These are phyloP conservation scores for Russula dissimulans DNA, from an alignment of 768 basidiomycete genomes.

Conservation along the genomic window DNA sequence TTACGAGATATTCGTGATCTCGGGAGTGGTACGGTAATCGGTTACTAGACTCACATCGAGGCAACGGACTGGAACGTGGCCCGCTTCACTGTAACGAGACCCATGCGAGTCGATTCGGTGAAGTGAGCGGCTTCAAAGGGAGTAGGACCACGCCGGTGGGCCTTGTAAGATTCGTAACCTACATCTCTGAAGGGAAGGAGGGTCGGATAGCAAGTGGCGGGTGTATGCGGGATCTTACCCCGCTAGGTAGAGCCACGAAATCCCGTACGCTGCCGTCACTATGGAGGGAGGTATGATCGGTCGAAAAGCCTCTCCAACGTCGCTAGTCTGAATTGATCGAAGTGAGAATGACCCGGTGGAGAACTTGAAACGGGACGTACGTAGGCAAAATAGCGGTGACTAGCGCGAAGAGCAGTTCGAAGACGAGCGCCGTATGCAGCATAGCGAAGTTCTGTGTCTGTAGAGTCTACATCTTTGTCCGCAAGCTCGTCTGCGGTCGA, in stretches of 20 bases:
- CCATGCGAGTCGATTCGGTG: constrained; percentile 58
- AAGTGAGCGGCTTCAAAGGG: constrained; percentile 58
- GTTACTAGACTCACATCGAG: constrained; percentile 50
- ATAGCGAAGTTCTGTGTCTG: constrained; percentile 61
- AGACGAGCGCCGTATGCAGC: constrained; percentile 73
- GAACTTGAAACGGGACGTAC: constrained; percentile 30
- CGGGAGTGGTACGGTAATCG: neutral
- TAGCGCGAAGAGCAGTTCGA: constrained; percentile 63
- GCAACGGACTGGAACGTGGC: constrained; percentile 75
- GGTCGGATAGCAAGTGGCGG: neutral
- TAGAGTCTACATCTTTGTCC: constrained; percentile 54
- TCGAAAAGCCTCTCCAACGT: constrained; percentile 76
- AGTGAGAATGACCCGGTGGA: neutral
- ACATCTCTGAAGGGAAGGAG: constrained; percentile 42
- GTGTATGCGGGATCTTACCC: constrained; percentile 34
- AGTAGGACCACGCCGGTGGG: constrained; percentile 56
- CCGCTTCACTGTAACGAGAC: constrained; percentile 65
- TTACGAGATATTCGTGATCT: neutral
- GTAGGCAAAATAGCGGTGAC: constrained; percentile 69
- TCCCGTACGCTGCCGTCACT: constrained; percentile 69
- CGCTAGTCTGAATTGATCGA: constrained; percentile 51
- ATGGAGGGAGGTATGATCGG: constrained; percentile 65
- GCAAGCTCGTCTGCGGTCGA: constrained; percentile 48
- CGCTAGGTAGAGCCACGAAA: constrained; percentile 73
- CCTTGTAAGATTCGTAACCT: constrained; percentile 74